Percentiles rank a stretch among this genome's conserved stretches.
phyloP scores from a whole-genome alignment of 768 basidiomycete species.

The Chalciporus piperatus region DNA sequence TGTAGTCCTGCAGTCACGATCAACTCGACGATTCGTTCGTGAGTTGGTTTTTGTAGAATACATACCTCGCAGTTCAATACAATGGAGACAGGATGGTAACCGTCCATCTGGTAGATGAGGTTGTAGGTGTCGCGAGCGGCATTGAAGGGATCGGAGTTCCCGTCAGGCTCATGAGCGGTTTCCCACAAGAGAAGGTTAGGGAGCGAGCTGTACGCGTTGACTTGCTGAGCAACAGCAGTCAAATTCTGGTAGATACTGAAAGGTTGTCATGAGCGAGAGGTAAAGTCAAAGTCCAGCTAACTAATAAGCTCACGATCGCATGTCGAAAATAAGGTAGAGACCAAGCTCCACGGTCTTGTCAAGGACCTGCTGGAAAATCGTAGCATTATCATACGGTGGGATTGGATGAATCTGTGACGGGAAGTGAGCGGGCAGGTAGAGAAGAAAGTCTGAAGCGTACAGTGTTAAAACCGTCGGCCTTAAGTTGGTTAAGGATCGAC shows the following conservation, averaged over 20 bases:
- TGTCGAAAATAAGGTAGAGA: constrained; percentile 75
- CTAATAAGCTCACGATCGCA: constrained; percentile 48
- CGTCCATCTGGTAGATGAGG: constrained; percentile 46
- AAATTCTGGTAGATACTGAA: constrained; percentile 57
- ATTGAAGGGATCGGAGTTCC: constrained; percentile 60
- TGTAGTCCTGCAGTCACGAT: constrained; percentile 48
- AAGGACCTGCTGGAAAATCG: constrained; percentile 28
- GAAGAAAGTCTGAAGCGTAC: constrained; percentile 5
- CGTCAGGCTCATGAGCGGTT: constrained; percentile 72
- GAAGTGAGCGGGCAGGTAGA: constrained; percentile 18
- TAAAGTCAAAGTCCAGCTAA: not conserved
- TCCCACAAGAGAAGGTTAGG: constrained; percentile 71
- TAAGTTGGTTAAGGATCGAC: constrained; percentile 51
- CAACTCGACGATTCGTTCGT: not conserved
- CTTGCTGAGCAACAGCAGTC: constrained; percentile 58
- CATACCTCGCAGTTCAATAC: constrained; percentile 46
- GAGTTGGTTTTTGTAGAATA: not conserved
- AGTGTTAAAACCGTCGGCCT: constrained; percentile 47
- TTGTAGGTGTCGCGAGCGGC: constrained; percentile 50
- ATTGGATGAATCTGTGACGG: constrained; percentile 64
- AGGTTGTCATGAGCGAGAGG: not conserved
- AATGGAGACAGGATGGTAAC: constrained; percentile 58
- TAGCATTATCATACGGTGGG: constrained; percentile 60
- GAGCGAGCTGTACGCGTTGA: constrained; percentile 60
- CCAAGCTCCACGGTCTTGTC: constrained; percentile 16